Conservation (phyloP, 2,329 filamentous ascomycete species). For the Ascomycota sp. region DNA sequence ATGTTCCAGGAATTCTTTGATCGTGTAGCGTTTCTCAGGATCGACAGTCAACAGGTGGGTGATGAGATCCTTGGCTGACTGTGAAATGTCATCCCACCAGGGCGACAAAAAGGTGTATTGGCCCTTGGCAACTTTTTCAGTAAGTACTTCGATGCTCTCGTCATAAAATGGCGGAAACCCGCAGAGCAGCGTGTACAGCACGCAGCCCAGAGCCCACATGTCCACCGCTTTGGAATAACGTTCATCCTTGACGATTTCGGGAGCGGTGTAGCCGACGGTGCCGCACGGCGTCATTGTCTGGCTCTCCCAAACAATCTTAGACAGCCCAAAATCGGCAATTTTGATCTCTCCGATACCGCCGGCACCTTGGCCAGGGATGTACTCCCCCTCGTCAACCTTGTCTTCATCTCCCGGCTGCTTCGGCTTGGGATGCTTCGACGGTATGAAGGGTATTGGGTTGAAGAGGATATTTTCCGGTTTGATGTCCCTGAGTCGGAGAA, state of each 20-base stretch:
- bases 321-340: slow-evolving; percentile 93
- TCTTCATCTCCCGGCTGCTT: slow-evolving; percentile 81
- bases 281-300: slow-evolving; percentile 99
- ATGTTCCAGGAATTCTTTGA: slow-evolving; percentile 80
- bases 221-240: slow-evolving; percentile 97
- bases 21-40: slow-evolving; percentile 85
- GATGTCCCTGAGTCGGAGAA: slow-evolving; percentile 52
- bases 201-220: slow-evolving; percentile 97
- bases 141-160: slow-evolving; percentile 89
- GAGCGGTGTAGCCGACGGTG: slow-evolving; percentile 92
- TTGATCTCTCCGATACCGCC: slow-evolving; percentile 92
- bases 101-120: slow-evolving; percentile 96
- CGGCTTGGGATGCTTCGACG: slow-evolving; percentile 62
- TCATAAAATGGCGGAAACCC: slow-evolving; percentile 98
- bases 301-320: slow-evolving; percentile 95
- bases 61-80: slow-evolving; percentile 82
- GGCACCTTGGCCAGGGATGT: slow-evolving; percentile 56
- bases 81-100: slow-evolving; percentile 98
- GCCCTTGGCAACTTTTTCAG: slow-evolving; percentile 89
- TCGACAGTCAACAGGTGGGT: slow-evolving; percentile 87
- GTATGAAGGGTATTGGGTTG: slow-evolving; percentile 64
- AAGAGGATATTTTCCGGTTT: slow-evolving; percentile 97
- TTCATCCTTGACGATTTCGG: slow-evolving; percentile 97
- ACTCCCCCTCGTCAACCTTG: slow-evolving; percentile 93
- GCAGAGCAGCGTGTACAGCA: slow-evolving; percentile 88